Conservation (phyloP, 1,284 basidiomycete genomes). For the Cystobasidium sp. region DNA sequence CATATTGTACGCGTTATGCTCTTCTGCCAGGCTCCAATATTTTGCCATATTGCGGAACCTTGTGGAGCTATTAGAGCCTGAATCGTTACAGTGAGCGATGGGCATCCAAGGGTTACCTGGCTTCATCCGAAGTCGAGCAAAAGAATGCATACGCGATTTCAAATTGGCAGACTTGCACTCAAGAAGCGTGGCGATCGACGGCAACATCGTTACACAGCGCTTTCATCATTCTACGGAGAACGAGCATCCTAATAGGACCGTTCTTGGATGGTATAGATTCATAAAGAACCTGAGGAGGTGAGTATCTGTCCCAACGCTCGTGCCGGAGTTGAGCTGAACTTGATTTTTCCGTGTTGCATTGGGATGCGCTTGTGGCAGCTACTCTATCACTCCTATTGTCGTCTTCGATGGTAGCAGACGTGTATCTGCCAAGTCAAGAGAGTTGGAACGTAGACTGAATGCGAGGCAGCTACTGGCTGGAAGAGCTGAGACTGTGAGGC, state of each 20-base stretch:
- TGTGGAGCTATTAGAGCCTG: not conserved
- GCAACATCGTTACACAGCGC: conserved; percentile 42
- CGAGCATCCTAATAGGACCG: conserved; percentile 31
- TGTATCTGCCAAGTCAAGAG: conserved; percentile 41
- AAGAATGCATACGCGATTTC: conserved; percentile 21
- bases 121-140: conserved; percentile 28
- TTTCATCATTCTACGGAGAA: conserved; percentile 32
- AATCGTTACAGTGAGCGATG: not conserved
- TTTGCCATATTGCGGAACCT: no score
- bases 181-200: conserved; percentile 44
- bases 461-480: conserved; percentile 26
- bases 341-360: no score
- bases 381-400: conserved; percentile 35
- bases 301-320: no score
- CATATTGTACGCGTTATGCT: no score
- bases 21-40: no score
- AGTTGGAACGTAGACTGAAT: conserved; percentile 33
- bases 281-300: conserved; percentile 35
- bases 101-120: conserved; percentile 30
- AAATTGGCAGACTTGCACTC: conserved; percentile 22
- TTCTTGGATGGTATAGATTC: conserved; percentile 45
- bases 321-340: no score
- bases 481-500: conserved; percentile 21
- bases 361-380: conserved; percentile 14
- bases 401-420: conserved; percentile 44